Evolutionary conservation across 441 rosid species (phyloP).

Genomic region (Iberis amara): DNA sequence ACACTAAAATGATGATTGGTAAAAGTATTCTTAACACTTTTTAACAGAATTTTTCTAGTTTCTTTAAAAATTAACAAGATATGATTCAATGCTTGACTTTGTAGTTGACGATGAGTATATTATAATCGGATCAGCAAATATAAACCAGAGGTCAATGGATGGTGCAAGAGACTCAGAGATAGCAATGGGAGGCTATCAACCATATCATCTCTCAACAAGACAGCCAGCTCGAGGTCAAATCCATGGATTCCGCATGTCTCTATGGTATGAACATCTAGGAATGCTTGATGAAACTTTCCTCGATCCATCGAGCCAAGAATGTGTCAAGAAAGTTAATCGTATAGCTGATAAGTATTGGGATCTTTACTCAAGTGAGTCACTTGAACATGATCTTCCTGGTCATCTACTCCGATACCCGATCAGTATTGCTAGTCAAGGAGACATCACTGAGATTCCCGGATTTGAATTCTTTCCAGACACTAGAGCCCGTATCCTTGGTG

Average conservation of each 20-base stretch:
- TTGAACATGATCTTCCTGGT: conserved; percentile 79
- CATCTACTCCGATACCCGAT: conserved; percentile 92
- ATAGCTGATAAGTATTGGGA: conserved; percentile 88
- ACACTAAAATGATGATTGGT: conserved; percentile 96
- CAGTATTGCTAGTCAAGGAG: conserved; percentile 59
- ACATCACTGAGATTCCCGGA: conserved; percentile 70
- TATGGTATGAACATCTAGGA: conserved; percentile 97
- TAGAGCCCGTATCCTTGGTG: conserved; percentile 79
- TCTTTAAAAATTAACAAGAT: not conserved
- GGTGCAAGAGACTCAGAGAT: conserved; percentile 93
- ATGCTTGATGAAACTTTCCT: conserved; percentile 83
- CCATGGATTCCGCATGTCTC: conserved; percentile 89
- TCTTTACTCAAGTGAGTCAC: conserved; percentile 72
- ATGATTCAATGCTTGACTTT: not conserved
- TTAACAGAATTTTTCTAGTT: not conserved
- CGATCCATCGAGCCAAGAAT: conserved; percentile 59
- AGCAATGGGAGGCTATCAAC: conserved; percentile 93
- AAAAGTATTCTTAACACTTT: conserved; percentile 10
- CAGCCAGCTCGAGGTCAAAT: conserved; percentile 93
- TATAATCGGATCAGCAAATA: conserved; percentile 89
- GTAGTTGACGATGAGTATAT: conserved; percentile 95
- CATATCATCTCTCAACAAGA: conserved; percentile 58
- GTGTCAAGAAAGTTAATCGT: conserved; percentile 64
- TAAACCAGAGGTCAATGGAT: conserved; percentile 93
- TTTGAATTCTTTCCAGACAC: conserved; percentile 77